Base-by-base conservation (phyloP, 352 stramenopile species). In the Pythium grandisporangium region DNA sequence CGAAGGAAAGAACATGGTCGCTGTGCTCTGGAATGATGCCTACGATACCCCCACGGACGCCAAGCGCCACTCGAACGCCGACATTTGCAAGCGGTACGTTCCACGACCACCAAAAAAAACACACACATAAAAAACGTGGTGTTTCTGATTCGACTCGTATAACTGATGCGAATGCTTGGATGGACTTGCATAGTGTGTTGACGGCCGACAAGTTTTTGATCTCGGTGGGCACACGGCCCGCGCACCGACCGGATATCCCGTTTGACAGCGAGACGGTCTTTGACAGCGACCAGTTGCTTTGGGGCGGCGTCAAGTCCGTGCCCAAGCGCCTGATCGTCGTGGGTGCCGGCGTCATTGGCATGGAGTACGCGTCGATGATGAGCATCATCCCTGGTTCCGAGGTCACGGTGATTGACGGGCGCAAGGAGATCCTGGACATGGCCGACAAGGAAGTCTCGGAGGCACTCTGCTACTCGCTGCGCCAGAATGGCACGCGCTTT, bases 351-450 rank as follows among this genome's bases (percentile, higher is more conserved):
- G 84, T 95, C 30, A 84, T 95, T 30, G 84, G 84, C n/a, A 95
- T 95, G 80, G 84, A 95, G 41, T 95, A 95, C 38, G 84, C 84
- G 12, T 89, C 73, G 14, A 95, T 95, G 82, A 90, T 95, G 60
- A 90, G 72, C 43, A 93, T 95, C 44, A 87, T 95, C 34, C 82
- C 81, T 0, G 84, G 84, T 36, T 91, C 84, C 25, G 74, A 91
- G 13, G 82, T 95, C 36, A 95, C 82, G 23, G 78, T 95, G 43
- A 91, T 95, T 45, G 84, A 95, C 36, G 74, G 76, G 21, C 72
- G 80, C 40, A 74, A 88, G 51, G 75, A 89, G 51, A 86, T 92
- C 38, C 54, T 95, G 29, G 78, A 92, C 45, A 92, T 95, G 72
- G 84, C 84, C 3, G 84, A 95, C 55, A 77, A 77, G 39, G 82